Base-by-base conservation (phyloP, 2,329 filamentous ascomycete genomes). In the Massarina eburnea region DNA sequence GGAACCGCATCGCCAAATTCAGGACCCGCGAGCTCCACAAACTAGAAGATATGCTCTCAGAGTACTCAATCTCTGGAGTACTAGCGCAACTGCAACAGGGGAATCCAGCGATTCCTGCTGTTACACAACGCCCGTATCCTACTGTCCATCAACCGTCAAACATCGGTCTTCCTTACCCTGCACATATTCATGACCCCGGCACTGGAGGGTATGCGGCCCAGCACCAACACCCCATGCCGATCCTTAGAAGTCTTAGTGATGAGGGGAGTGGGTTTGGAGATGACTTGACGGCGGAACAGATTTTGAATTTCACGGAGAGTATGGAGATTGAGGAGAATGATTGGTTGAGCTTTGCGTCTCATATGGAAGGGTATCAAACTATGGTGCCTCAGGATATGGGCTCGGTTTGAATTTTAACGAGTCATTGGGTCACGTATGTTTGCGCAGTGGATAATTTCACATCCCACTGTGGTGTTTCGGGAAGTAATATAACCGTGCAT, bases 251-350 rank as follows among this genome's bases (percentile, higher is more conserved):
- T 4, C 39, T 61, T 17, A 58, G 57, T 39, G 51, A 60, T 19
- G 51, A 58, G 34, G 51, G 60, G n/a, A 57, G 58, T 43, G 58
- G 54, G 3, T 59, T 62, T 22, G 66, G 67, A 17, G 62, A 68
- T 15, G 71, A 71, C 27, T 55, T 78, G 10, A 76, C 73, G 0
- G 71, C 73, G 2, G 73, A 70, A 2, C 73, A 77, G 40, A 75
- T 78, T 30, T 68, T 77, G 49, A 74, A 74, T 3, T 69, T 78
- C 48, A 74, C 75, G 0, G 73, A 78, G 36, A 76, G 74, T 10
- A 77, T 79, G 44, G 76, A 74, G 51, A 39, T 58, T 10, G 58
- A 54, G 12, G 71, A 75, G 24, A 73, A 73, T 2, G 74, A 77
- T 30, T 78, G 75, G 72, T 62, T 78, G 21, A 75, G 72, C 0